Percentiles rank a stretch among this genome's conserved stretches.
Evolutionary conservation across 139 green algal genomes (phyloP).

Genomic region (Coelastrella sp.): DNA sequence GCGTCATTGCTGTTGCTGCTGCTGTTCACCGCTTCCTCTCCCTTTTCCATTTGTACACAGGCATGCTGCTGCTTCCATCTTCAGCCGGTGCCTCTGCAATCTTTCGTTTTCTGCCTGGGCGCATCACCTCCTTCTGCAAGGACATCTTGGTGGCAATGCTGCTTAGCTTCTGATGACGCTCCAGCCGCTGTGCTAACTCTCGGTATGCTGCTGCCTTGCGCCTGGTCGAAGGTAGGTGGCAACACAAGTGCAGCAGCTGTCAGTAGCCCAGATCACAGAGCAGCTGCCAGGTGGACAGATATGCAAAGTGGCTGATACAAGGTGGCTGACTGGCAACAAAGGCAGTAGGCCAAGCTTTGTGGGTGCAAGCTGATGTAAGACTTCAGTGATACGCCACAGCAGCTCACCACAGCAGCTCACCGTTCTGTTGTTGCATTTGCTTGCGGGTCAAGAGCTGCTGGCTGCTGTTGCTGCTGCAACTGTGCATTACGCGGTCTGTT

Average conservation of each 20-base stretch:
- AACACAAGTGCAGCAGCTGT: not conserved
- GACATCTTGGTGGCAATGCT: conserved; percentile 68
- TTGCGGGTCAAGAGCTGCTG: conserved; percentile 38
- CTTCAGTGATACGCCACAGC: too few relatives aligned
- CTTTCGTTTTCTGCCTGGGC: conserved; percentile 86
- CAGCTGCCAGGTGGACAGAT: not conserved
- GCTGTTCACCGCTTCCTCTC: conserved; percentile 66
- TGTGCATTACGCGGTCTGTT: conserved; percentile 79
- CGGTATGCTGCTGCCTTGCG: conserved; percentile 77
- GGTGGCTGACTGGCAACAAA: too few relatives aligned
- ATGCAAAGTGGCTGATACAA: too few relatives aligned
- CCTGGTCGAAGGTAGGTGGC: conserved; percentile 52
- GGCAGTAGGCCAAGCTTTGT: too few relatives aligned
- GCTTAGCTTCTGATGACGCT: conserved; percentile 73
- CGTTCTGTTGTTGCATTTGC: not conserved
- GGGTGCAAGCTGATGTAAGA: too few relatives aligned
- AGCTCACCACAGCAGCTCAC: not conserved
- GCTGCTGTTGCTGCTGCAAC: conserved; percentile 37
- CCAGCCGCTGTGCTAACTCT: conserved; percentile 81
- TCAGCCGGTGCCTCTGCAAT: conserved; percentile 60
- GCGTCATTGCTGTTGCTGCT: not conserved
- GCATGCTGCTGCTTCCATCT: conserved; percentile 32
- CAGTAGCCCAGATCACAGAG: not conserved
- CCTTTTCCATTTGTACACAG: conserved; percentile 77
- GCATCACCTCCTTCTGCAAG: conserved; percentile 81